A percentile compares a stretch with the other conserved stretches of the same genome.
Conservation (phyloP, 2,329 filamentous ascomycete species). For the Fusarium newnesense region DNA sequence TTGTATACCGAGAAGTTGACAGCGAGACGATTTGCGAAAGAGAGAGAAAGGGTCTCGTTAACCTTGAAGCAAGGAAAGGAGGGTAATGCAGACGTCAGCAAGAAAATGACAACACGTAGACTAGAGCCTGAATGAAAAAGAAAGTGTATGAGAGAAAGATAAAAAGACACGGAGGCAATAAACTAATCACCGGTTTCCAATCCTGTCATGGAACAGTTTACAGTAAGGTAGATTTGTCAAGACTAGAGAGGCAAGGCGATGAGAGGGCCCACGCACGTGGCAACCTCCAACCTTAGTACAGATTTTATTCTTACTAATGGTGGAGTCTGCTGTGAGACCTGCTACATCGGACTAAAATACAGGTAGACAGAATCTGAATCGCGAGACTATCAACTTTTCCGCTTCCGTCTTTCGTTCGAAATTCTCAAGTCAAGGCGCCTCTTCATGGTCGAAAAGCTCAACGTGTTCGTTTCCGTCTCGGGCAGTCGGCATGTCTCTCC, state of each 20-base stretch:
- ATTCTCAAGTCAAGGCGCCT: constrained; percentile 1
- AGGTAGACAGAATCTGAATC: constrained; percentile 8
- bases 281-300: constrained; percentile 34
- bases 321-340: background rate
- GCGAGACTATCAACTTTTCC: constrained; percentile 13
- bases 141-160: constrained; percentile 22
- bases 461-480: constrained; percentile 46
- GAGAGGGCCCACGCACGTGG: constrained; percentile 48
- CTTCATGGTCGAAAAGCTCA: constrained; percentile 39
- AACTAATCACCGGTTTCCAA: constrained; percentile 35
- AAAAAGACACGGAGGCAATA: constrained; percentile 29
- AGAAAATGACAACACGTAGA: constrained; percentile 7
- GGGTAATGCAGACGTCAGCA: constrained; percentile 15
- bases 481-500: constrained; percentile 35
- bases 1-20: constrained; percentile 16
- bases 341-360: background rate
- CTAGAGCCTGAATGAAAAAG: constrained; percentile 19
- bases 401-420: constrained; percentile 3
- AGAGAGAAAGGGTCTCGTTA: constrained; percentile 2
- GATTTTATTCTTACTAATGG: background rate
- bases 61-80: constrained; percentile 14
- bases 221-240: constrained; percentile 42
- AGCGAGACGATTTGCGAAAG: constrained; percentile 24
- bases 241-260: constrained; percentile 43
- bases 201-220: constrained; percentile 43